phyloP scores from a whole-genome alignment of 345 rosid species.

The Lepidium africanum region DNA sequence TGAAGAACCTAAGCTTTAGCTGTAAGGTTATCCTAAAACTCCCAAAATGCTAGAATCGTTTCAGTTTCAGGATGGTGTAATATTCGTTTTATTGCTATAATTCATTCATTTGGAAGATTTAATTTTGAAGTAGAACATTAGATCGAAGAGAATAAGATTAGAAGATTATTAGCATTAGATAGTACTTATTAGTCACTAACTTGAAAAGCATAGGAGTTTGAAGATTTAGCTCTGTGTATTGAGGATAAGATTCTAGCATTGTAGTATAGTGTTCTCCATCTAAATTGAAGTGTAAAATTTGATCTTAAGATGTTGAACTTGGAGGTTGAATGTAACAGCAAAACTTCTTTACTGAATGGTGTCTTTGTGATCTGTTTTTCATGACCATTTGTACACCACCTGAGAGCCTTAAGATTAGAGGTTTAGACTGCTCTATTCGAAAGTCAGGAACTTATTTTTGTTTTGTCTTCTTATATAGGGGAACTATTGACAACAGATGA shows the following conservation, averaged over 20 bases:
- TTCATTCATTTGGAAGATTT: neutral
- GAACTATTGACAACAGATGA: slow-evolving; percentile 67
- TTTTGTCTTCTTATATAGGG: slow-evolving; percentile 30
- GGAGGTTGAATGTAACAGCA: neutral
- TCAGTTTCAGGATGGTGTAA: neutral
- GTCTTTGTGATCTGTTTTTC: neutral
- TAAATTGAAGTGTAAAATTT: neutral
- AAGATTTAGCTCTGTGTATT: neutral
- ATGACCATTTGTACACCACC: neutral
- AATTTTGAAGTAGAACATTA: neutral
- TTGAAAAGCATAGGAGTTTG: neutral
- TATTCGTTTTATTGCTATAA: neutral
- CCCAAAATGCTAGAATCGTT: neutral
- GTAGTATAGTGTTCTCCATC: neutral
- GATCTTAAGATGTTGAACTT: neutral
- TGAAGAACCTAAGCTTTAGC: neutral
- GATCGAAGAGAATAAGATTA: neutral
- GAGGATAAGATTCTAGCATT: neutral
- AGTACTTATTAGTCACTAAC: neutral
- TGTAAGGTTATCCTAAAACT: neutral
- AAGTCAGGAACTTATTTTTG: neutral
- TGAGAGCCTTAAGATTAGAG: neutral
- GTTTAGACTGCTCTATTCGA: neutral
- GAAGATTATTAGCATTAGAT: neutral
- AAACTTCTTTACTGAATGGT: neutral